Evolutionary conservation across 2,329 filamentous ascomycete genomes (phyloP).

Genomic region (Cordyceps cateniannulata): DNA sequence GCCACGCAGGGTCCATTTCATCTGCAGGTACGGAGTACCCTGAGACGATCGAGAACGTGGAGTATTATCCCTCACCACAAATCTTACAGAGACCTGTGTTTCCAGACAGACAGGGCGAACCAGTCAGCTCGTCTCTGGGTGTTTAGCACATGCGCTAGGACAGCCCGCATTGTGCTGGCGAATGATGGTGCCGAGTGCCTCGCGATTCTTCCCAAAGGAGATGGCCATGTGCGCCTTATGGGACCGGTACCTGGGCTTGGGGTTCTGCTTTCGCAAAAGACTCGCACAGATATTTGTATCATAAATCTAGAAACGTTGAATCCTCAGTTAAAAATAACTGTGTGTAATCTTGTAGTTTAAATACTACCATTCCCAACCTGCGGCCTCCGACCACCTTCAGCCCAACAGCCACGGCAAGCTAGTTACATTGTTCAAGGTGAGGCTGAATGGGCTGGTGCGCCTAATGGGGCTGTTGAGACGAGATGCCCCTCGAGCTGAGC

Average conservation of each 20-base stretch:
- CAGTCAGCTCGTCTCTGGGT: too few relatives aligned
- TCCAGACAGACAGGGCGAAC: too few relatives aligned
- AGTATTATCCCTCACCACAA: too few relatives aligned
- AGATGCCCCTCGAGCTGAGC: constrained; percentile 1
- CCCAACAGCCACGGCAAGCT: not conserved
- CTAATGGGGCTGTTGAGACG: not conserved
- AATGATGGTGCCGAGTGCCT: not conserved
- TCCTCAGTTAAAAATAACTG: too few relatives aligned
- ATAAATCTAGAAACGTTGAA: not conserved
- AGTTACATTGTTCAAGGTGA: not conserved
- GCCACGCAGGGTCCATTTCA: too few relatives aligned
- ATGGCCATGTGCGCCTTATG: not conserved
- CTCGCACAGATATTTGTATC: not conserved
- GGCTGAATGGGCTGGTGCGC: constrained; percentile 1
- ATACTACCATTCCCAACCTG: not conserved
- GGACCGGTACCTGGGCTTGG: not conserved
- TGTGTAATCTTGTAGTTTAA: too few relatives aligned
- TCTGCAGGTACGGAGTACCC: too few relatives aligned
- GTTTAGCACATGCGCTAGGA: not conserved
- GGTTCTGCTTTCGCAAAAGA: not conserved
- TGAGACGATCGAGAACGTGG: too few relatives aligned
- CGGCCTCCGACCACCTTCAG: not conserved
- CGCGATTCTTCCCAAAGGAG: constrained; percentile 4
- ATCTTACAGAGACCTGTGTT: too few relatives aligned
- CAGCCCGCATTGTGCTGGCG: not conserved